These are phyloP conservation scores for Cladophialophora bantiana DNA, from an alignment of 2,329 filamentous ascomycete genomes.

Conservation along the genomic window DNA sequence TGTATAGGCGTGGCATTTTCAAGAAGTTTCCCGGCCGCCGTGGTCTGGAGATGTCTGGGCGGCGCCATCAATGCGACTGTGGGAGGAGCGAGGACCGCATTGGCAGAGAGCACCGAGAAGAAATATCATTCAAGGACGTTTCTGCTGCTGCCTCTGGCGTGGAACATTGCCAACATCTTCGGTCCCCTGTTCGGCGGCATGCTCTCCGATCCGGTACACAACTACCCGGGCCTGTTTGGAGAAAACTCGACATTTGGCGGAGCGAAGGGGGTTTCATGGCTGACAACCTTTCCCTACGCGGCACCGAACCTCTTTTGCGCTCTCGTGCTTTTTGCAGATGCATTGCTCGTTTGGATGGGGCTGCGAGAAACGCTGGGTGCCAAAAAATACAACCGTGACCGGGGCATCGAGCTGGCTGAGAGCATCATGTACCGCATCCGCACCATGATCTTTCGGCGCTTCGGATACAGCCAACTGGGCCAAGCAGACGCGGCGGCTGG, in stretches of 20 bases:
- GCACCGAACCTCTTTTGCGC: conserved; percentile 72
- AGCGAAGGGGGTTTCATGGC: conserved; percentile 65
- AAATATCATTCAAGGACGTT: conserved; percentile 65
- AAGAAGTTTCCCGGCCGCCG: conserved; percentile 66
- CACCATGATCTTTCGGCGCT: conserved; percentile 31
- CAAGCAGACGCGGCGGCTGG: conserved; percentile 21
- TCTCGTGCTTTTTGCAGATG: conserved; percentile 63
- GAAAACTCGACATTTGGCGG: conserved; percentile 64
- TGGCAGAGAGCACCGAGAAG: conserved; percentile 75
- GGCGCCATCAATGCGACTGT: conserved; percentile 75
- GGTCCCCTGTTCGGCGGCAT: conserved; percentile 67
- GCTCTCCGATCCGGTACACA: conserved; percentile 70
- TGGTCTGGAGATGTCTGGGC: conserved; percentile 69
- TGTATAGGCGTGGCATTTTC: conserved; percentile 74
- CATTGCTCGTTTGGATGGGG: conserved; percentile 64
- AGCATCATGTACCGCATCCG: conserved; percentile 31
- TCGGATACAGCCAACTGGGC: conserved; percentile 34
- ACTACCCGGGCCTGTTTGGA: conserved; percentile 69
- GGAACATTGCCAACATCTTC: conserved; percentile 68
- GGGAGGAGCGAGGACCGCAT: conserved; percentile 75
- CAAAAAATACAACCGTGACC: conserved; percentile 42
- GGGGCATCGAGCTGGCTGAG: conserved; percentile 35
- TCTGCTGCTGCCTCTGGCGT: conserved; percentile 68
- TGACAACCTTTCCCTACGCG: conserved; percentile 70
- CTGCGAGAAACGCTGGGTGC: conserved; percentile 62